Conservation (phyloP, 495 filamentous ascomycete genomes). For the Penicillium macrosclerotiorum region DNA sequence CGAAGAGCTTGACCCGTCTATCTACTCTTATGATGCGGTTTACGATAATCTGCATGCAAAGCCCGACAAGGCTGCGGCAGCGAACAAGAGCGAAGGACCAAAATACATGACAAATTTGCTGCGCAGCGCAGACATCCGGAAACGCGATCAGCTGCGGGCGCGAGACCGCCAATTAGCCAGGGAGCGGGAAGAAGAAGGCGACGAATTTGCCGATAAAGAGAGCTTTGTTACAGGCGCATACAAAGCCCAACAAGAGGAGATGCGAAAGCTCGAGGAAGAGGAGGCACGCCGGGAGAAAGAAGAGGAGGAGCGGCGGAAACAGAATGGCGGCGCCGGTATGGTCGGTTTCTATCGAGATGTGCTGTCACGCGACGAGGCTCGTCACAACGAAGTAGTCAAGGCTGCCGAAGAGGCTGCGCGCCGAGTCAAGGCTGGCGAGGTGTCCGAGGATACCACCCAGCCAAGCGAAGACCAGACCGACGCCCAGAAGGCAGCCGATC, state of each 20-base stretch:
- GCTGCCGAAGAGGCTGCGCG: constrained; percentile 65
- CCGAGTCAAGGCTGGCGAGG: constrained; percentile 45
- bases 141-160: constrained; percentile 83
- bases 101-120: constrained; percentile 83
- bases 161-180: constrained; percentile 82
- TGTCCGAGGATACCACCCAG: constrained; percentile 24
- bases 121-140: constrained; percentile 77
- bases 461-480: constrained; percentile 61
- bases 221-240: constrained; percentile 97
- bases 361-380: constrained; percentile 71
- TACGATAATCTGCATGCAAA: constrained; percentile 53
- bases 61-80: constrained; percentile 23
- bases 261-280: constrained; percentile 74
- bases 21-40: constrained; percentile 57
- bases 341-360: constrained; percentile 82
- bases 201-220: constrained; percentile 92
- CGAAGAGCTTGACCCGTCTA: constrained; percentile 47
- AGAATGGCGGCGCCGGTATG: constrained; percentile 71
- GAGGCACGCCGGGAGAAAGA: constrained; percentile 68
- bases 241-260: constrained; percentile 86
- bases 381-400: constrained; percentile 67
- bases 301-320: constrained; percentile 59
- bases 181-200: constrained; percentile 90
- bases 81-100: constrained; percentile 43
- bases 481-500: constrained; percentile 67